Evolutionary conservation across 495 filamentous ascomycete genomes (phyloP).

Genomic region (Elaphomyces granulatus): DNA sequence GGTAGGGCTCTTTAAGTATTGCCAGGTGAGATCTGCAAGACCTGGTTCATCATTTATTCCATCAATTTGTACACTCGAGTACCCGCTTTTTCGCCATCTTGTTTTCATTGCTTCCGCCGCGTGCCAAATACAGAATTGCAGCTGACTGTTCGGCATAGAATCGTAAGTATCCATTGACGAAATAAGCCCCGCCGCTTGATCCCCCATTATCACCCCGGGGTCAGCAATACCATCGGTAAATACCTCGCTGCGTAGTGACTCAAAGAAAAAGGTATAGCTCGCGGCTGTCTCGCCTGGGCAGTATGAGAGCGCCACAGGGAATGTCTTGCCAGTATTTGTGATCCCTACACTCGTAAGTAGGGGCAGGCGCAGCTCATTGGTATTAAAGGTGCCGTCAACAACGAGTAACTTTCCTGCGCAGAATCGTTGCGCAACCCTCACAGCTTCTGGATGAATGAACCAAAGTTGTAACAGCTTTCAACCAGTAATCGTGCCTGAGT

Average conservation of each 20-base stretch:
- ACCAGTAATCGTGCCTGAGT: neutral
- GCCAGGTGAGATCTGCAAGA: neutral
- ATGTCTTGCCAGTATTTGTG: slow-evolving; percentile 1
- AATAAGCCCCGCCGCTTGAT: slow-evolving; percentile 1
- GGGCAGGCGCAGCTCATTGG: neutral
- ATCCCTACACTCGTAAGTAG: slow-evolving; percentile 1
- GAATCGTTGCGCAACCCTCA: slow-evolving; percentile 1
- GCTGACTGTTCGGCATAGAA: neutral
- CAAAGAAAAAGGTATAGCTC: slow-evolving; percentile 1
- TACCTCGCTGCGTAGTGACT: neutral
- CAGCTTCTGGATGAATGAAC: slow-evolving; percentile 2
- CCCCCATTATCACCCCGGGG: neutral
- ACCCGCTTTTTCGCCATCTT: neutral
- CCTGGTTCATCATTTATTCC: neutral
- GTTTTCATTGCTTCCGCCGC: neutral
- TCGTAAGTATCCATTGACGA: neutral
- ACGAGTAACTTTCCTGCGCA: neutral
- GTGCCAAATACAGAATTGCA: neutral
- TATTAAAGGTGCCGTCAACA: slow-evolving; percentile 1
- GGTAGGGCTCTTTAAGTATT: neutral
- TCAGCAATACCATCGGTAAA: neutral
- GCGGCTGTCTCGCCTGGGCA: neutral
- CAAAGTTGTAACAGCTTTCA: neutral
- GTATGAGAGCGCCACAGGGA: slow-evolving; percentile 1
- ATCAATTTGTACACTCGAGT: neutral